Percentiles rank a stretch among this genome's conserved stretches.
Evolutionary conservation across 768 basidiomycete genomes (phyloP).

Genomic region (Collybia sp.): DNA sequence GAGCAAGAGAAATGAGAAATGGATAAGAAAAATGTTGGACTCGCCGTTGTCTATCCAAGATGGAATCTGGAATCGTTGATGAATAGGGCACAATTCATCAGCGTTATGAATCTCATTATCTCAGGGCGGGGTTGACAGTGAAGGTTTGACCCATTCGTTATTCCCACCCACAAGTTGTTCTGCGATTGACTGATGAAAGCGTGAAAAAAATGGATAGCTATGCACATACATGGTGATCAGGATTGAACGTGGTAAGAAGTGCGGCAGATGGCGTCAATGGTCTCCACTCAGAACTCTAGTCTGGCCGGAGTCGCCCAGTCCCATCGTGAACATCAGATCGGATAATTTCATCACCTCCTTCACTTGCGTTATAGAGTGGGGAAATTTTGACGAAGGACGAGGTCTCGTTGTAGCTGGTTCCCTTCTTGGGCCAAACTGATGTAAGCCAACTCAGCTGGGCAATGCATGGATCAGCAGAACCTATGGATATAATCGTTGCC

Average conservation of each 20-base stretch:
- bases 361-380: background rate
- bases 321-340: background rate
- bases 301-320: background rate
- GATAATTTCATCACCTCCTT: background rate
- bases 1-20: background rate
- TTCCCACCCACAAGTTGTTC: background rate
- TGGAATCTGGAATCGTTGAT: slow-evolving; percentile 6
- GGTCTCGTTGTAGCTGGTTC: background rate
- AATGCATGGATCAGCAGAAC: background rate
- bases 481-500: background rate
- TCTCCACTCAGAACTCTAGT: background rate
- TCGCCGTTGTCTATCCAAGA: slow-evolving; percentile 4
- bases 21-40: too few species aligned
- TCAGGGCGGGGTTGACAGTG: too few species aligned
- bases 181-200: background rate
- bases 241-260: background rate
- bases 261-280: background rate
- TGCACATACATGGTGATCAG: background rate
- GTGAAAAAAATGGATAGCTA: too few species aligned
- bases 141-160: background rate
- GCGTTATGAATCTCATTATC: slow-evolving; percentile 3
- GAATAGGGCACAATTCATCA: slow-evolving; percentile 15
- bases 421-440: background rate
- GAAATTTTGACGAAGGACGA: background rate
- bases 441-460: background rate